phyloP scores from a whole-genome alignment of 371 early-diverging fungal genomes.

The Cokeromyces recurvatus region DNA sequence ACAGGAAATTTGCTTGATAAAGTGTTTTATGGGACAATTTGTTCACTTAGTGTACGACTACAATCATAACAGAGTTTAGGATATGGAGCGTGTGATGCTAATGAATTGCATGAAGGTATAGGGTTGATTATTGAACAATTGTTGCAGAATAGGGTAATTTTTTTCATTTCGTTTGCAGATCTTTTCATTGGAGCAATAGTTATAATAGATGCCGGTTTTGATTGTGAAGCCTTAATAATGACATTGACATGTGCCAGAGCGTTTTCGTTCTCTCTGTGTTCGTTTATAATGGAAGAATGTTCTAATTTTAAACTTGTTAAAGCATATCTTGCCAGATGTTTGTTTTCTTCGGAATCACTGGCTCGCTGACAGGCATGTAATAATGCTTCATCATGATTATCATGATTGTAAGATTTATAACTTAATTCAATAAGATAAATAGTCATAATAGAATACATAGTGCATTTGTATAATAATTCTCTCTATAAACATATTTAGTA shows the following conservation, averaged over 20 bases:
- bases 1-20: too few species aligned
- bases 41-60: too few species aligned
- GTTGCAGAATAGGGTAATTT: constrained; percentile 1
- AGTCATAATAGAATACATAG: too few species aligned
- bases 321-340: constrained; percentile 3
- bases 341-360: background rate
- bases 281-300: background rate
- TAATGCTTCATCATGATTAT: constrained; percentile 1
- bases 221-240: background rate
- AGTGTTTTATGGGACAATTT: too few species aligned
- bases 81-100: constrained; percentile 2
- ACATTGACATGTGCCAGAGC: background rate
- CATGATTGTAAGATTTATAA: too few species aligned
- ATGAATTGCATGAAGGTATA: constrained; percentile 1
- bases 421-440: too few species aligned
- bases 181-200: constrained; percentile 1
- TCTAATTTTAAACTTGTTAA: constrained; percentile 1
- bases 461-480: too few species aligned
- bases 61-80: too few species aligned
- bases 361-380: background rate
- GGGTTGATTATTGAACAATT: background rate
- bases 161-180: constrained; percentile 2
- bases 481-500: too few species aligned
- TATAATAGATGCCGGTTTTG: background rate
- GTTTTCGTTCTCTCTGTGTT: constrained; percentile 1